A percentile compares a stretch with the other conserved stretches of the same genome.
Conservation (phyloP, 768 basidiomycete species). For the Leccinum uliginosum region DNA sequence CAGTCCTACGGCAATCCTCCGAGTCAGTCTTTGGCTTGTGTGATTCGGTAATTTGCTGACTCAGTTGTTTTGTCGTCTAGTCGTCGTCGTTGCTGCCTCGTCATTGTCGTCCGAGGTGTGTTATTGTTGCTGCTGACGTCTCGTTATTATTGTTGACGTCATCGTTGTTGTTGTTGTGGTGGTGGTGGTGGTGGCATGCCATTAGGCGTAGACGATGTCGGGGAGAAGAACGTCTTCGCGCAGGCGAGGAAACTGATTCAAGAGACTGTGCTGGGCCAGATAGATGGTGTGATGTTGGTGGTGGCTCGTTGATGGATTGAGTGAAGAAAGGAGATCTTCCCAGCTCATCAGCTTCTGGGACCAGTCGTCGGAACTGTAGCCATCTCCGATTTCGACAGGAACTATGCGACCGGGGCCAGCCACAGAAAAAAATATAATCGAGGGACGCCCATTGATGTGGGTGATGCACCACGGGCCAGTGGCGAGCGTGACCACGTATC, state of each 20-base stretch:
- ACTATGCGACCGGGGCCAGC: slow-evolving; percentile 82
- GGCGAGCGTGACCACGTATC: slow-evolving; percentile 51
- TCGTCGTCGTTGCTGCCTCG: too few species aligned
- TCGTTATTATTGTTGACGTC: too few species aligned
- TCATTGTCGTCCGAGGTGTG: too few species aligned
- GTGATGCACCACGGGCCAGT: slow-evolving; percentile 77
- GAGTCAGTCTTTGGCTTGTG: too few species aligned
- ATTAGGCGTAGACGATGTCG: slow-evolving; percentile 83
- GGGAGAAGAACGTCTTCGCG: slow-evolving; percentile 75
- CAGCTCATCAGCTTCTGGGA: slow-evolving; percentile 73
- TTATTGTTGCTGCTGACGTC: too few species aligned
- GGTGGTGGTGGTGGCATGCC: too few species aligned
- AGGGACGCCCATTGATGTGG: slow-evolving; percentile 63
- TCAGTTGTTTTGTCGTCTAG: too few species aligned
- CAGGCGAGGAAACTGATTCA: slow-evolving; percentile 79
- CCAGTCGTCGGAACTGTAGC: slow-evolving; percentile 83
- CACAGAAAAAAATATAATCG: slow-evolving; percentile 61
- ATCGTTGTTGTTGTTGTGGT: too few species aligned
- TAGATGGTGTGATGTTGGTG: slow-evolving; percentile 47
- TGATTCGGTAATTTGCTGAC: too few species aligned
- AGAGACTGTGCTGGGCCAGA: slow-evolving; percentile 87
- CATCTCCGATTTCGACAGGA: slow-evolving; percentile 84
- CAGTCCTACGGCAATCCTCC: too few species aligned
- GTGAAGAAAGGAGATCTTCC: slow-evolving; percentile 62
- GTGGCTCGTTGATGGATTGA: slow-evolving; percentile 28